Conservation (phyloP, 441 rosid genomes). For the Brassica hybrid region DNA sequence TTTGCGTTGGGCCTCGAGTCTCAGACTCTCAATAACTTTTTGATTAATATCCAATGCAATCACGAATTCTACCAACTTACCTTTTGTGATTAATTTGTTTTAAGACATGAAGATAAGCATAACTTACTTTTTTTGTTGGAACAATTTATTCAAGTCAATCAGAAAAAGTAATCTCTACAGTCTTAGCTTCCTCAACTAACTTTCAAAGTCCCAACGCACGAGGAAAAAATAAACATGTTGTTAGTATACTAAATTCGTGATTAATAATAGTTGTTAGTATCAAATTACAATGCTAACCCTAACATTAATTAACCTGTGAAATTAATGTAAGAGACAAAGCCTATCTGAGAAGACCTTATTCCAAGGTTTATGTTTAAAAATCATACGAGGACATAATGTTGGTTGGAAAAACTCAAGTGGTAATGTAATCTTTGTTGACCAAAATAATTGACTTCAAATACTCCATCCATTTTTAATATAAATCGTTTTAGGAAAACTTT, state of each 20-base stretch:
- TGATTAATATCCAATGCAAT: not conserved
- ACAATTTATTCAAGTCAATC: not conserved
- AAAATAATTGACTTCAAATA: not conserved
- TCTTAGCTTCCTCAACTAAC: slow-evolving; percentile 39
- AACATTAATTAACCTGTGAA: not conserved
- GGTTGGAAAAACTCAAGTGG: not conserved
- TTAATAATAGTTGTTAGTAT: not conserved
- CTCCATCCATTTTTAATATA: no score
- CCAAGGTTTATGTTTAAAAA: not conserved
- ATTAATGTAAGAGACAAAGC: slow-evolving; percentile 19
- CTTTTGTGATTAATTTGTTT: slow-evolving; percentile 1
- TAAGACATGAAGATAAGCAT: slow-evolving; percentile 13
- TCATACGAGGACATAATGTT: not conserved
- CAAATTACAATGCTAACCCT: slow-evolving; percentile 11
- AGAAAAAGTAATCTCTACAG: slow-evolving; percentile 4
- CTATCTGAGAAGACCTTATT: slow-evolving; percentile 22
- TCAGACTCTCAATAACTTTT: not conserved
- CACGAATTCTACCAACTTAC: slow-evolving; percentile 8
- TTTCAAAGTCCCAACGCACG: slow-evolving; percentile 28
- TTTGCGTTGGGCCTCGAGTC: not conserved
- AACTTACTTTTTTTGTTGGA: slow-evolving; percentile 3
- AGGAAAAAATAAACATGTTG: no score
- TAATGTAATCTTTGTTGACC: slow-evolving; percentile 17
- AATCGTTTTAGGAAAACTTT: no score
- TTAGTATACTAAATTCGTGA: not conserved